Base-by-base conservation (phyloP, 2,329 filamentous ascomycete genomes). In the Aspergillus neotritici region DNA sequence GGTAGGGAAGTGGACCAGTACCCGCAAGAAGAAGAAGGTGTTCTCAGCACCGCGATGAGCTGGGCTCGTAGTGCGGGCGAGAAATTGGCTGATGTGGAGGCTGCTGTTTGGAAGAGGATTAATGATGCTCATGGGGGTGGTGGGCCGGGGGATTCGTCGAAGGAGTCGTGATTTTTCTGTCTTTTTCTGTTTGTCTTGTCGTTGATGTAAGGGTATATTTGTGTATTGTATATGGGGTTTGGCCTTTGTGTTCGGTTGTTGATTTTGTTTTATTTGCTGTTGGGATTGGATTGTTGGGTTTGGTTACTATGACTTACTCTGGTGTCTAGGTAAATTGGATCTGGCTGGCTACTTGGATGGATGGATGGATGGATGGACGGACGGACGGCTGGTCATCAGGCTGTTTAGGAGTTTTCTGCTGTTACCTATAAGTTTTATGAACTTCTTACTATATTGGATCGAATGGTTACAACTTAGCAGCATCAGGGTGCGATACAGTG, bases 61-160 rank as follows among this genome's bases (percentile, higher is more conserved):
- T 74, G 70, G 68, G 58, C 68, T 44, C 57, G 55, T 31, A 60
- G 48, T 37, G 69, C 66, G 14, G 70, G 69, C 4, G 57, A 52
- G 37, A 69, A 69, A 44, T 49, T 71, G 43, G 66, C 61, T 7
- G 65, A 73, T 57, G 64, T 68, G 34, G 71, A 74, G 56, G 66
- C 67, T 42, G 67, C 67, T 57, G 66, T 71, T 35, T 75, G 72
- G 72, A 71, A 59, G 60, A 61, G 63, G 48, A 67, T 75, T 40
- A 71, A 72, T 57, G 56, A 61, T 47, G 59, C 54, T 12, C 62
- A 65, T 58, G 57, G 58, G 46, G 48, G 51, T 44, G 46, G 14
- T 35, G 11, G 25, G 31, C 8, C 34, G 21, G 21, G 21, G 21
- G 21, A 25, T 25, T 25, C 21, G 7, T 25, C 21, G 21, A 25